Evolutionary conservation across 2,329 filamentous ascomycete species (phyloP).

Genomic region (Colletotrichum graminicola): DNA sequence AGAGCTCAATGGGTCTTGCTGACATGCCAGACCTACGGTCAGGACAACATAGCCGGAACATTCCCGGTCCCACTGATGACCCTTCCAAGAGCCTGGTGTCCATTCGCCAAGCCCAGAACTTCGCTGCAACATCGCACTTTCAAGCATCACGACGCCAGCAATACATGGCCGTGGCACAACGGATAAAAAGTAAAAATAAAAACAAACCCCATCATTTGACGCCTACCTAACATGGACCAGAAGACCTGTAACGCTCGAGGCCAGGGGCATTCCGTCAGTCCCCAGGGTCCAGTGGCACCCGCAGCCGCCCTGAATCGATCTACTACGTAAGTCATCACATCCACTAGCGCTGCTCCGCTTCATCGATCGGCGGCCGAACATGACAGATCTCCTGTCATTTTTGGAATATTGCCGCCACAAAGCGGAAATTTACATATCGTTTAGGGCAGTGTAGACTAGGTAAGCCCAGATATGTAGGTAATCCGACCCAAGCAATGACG

Average conservation of each 20-base stretch:
- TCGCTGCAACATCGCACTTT: neutral
- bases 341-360: conserved; percentile 11
- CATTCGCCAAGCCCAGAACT: neutral
- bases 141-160: neutral
- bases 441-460: neutral
- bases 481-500: neutral
- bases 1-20: too few species aligned
- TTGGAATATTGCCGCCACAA: neutral
- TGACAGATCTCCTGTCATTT: conserved; percentile 12
- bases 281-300: neutral
- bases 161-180: neutral
- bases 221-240: neutral
- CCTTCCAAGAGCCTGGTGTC: neutral
- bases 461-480: conserved; percentile 19
- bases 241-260: neutral
- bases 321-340: conserved; percentile 1
- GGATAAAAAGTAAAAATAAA: neutral
- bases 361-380: conserved; percentile 24
- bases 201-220: neutral
- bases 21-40: neutral
- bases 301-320: conserved; percentile 11
- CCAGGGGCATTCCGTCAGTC: neutral
- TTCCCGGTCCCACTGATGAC: neutral
- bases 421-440: neutral
- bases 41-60: too few species aligned